Base-by-base conservation (phyloP, 1,139 yeast species). In the Kluyveromyces marxianus region DNA sequence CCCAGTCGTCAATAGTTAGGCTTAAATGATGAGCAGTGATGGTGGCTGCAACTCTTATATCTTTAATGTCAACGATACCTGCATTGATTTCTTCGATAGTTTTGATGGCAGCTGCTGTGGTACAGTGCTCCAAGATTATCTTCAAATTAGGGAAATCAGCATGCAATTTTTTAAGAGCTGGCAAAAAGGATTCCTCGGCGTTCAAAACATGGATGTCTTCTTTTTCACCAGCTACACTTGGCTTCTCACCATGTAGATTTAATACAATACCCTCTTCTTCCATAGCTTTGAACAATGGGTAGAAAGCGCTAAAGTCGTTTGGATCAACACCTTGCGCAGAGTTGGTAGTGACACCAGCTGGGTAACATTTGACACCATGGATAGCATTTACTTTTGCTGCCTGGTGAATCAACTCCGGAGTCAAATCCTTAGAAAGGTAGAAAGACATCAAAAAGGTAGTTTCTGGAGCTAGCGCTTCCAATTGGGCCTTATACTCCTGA, bases 271-370 rank as follows among this genome's bases (percentile, higher is more conserved):
- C 76, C 50, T 84, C 77, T 53, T 78, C 74, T 66, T 92, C 84
- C 90, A 92, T 82, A 24, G 87, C 95, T 58, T 83, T 76, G 62
- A 92, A 92, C 7, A 92, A 75, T 3, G 96, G 96, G 64, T 89
- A 92, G 60, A 89, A 94, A 3, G 76, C 80, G 44, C 82, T 77
- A 65, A 92, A 92, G 59, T 92, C 95, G 57, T 89, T 87, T 28
- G 94, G 94, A 64, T 84, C 92, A 33, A 92, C 97, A 39, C 98
- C 98, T n/a, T 83, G 87, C 44, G 76, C 68, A 5, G 96, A 87
- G 69, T 92, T 94, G 42, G 99, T 92, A 10, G 99, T 92, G 32
- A 94, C 99, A 41, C 99, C 99, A 1, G 97, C 97, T 30, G 98
- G 98, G 63, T 94, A 92, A 65, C 96, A 89, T 65, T 92, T 94